Evolutionary conservation across 139 green algal genomes (phyloP), one percentile per base, ranked within the genome.

Genomic region (Haematococcus lacustris): DNA sequence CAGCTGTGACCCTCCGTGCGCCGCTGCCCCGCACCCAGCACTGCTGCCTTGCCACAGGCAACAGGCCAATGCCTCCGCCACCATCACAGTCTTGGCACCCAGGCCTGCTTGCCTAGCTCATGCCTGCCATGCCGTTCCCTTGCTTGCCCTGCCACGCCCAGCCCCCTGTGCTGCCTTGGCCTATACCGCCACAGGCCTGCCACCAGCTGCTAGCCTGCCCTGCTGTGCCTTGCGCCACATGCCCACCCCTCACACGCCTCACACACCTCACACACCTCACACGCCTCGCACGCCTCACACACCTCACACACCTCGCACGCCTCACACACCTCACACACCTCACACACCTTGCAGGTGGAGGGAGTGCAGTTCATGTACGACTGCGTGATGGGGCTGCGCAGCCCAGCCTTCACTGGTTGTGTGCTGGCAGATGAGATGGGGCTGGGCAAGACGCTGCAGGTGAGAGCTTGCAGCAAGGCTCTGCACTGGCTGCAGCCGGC

Each of bases 351-450:
- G 26, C 84, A 88, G 72, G 47, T 71, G 47, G 86, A 94, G 71
- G 90, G 90, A 21, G 82, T 96, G 23, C 62, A 75, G 1, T 95
- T 95, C 78, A 60, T 96, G 78, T 95, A 91, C 62, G 83, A 91
- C n/a, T 75, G 72, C n/a, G 73, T 81, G 5, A 84, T 81, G 76
- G 75, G 84, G 28, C 3, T 34, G 39, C 60, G 69, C 69, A 60
- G 40, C 40, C 79, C 66, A 73, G 71, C 59, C 32, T 68, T 69
- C 32, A 62, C 38, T 21, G 91, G 91, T 30, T 86, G 79, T 74
- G 85, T 97, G 34, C 80, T 96, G 60, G 91, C 91, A 1, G 88
- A 96, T 66, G 86, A 92, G 28, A 63, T 73, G 51, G 35, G 38
- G 35, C 60, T 74, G 34, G 64, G 87, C 62, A 93, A 93, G 75